These are phyloP conservation scores for Albophoma yamanashiensis DNA, from an alignment of 2,329 filamentous ascomycete species.

Conservation along the genomic window DNA sequence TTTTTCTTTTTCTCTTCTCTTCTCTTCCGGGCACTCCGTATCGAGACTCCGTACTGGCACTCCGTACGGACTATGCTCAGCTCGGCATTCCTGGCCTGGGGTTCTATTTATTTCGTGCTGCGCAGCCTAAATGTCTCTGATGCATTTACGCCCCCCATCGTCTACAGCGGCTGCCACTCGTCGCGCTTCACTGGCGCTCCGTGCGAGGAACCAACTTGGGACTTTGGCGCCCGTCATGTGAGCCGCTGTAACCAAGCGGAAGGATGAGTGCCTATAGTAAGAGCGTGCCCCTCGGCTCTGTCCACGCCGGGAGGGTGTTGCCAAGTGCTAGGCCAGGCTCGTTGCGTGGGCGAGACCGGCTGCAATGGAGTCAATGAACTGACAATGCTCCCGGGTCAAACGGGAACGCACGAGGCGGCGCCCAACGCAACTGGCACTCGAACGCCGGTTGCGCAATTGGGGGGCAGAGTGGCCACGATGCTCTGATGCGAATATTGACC, in stretches of 20 bases:
- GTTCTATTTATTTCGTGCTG: not conserved
- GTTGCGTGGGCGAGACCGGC: not conserved
- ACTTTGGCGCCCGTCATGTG: conserved; percentile 3
- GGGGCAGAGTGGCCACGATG: not conserved
- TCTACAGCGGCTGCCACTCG: not conserved
- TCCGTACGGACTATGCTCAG: not conserved
- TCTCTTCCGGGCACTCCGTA: not conserved
- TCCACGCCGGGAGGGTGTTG: not conserved
- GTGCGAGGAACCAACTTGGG: not conserved
- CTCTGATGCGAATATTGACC: not conserved
- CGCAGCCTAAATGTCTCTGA: not conserved
- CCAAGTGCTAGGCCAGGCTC: not conserved
- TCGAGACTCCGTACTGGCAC: not conserved
- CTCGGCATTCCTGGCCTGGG: not conserved
- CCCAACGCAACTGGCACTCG: not conserved
- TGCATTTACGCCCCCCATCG: not conserved
- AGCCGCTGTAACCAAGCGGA: not conserved
- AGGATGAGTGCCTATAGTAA: not conserved
- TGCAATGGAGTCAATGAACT: not conserved
- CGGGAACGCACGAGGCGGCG: not conserved
- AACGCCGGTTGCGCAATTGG: not conserved
- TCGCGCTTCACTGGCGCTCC: not conserved
- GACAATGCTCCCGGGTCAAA: not conserved
- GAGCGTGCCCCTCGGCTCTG: not conserved
- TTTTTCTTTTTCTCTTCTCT: not conserved